Conservation (phyloP, 2,329 filamentous ascomycete genomes). For the Aspergillus latus region DNA sequence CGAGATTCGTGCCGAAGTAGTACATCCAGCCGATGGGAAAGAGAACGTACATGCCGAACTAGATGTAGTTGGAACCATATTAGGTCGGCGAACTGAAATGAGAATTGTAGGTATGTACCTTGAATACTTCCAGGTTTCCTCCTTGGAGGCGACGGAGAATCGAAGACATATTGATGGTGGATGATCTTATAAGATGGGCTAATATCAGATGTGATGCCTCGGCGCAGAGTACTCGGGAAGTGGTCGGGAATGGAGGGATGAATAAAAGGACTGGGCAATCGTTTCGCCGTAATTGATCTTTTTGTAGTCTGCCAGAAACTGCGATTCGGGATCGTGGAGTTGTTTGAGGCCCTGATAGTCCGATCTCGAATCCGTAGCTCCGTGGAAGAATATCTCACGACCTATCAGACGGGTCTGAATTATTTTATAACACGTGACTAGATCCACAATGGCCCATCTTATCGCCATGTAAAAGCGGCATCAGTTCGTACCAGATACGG, state of each 20-base stretch:
- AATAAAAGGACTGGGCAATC: too few species aligned
- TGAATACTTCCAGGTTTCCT: conserved; percentile 91
- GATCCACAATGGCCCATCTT: conserved; percentile 11
- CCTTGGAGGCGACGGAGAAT: conserved; percentile 64
- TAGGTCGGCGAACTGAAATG: neutral
- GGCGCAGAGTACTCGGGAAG: too few species aligned
- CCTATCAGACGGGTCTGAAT: conserved; percentile 13
- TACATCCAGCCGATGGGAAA: conserved; percentile 99
- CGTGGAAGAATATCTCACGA: conserved; percentile 1
- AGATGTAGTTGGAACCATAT: neutral
- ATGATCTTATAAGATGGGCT: conserved; percentile 2
- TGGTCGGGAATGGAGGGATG: too few species aligned
- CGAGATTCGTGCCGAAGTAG: conserved; percentile 98
- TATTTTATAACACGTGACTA: conserved; percentile 15
- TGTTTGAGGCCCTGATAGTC: conserved; percentile 12
- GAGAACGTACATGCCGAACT: conserved; percentile 99
- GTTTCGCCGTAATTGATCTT: neutral
- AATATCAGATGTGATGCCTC: conserved; percentile 2
- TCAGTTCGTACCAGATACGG: neutral
- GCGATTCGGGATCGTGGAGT: neutral
- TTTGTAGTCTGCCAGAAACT: neutral
- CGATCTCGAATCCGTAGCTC: conserved; percentile 3
- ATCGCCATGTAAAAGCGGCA: neutral
- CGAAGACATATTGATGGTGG: conserved; percentile 37
- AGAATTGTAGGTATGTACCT: conserved; percentile 55